Evolutionary conservation across 1,284 basidiomycete species (phyloP).

Genomic region (Sporisorium reilianum): DNA sequence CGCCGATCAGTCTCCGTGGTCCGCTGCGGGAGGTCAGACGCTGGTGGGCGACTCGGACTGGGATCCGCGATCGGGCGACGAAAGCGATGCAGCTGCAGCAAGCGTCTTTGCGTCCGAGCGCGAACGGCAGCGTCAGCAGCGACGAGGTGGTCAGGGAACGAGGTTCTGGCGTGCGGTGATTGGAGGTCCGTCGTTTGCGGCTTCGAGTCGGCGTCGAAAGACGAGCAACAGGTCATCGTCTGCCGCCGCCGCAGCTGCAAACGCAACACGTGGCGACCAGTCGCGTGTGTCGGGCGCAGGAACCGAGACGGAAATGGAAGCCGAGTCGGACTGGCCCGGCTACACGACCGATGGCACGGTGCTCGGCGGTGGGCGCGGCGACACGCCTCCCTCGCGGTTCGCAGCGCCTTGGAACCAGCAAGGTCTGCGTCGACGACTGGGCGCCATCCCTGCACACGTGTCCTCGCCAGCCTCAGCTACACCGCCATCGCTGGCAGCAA

Average conservation of each 20-base stretch:
- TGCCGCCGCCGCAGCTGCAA: background rate
- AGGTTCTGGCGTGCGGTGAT: constrained; percentile 61
- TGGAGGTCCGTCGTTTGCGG: constrained; percentile 50
- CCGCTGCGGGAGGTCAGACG: constrained; percentile 7
- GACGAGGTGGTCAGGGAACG: constrained; percentile 49
- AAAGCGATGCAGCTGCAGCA: constrained; percentile 40
- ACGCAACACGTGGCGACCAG: background rate
- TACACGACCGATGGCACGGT: constrained; percentile 40
- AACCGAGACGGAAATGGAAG: constrained; percentile 43
- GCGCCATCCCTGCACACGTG: background rate
- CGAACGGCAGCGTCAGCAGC: constrained; percentile 30
- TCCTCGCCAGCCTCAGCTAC: background rate
- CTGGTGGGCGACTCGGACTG: constrained; percentile 33
- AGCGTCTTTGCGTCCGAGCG: constrained; percentile 30
- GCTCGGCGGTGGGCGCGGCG: constrained; percentile 9
- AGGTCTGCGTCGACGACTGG: constrained; percentile 20
- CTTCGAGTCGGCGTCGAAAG: constrained; percentile 17
- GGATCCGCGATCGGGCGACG: constrained; percentile 44
- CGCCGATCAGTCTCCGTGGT: constrained; percentile 13
- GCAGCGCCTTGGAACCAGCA: background rate
- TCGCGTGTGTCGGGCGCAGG: constrained; percentile 7
- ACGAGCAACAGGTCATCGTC: constrained; percentile 4
- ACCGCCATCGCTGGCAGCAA: background rate
- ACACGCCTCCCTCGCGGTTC: constrained; percentile 6
- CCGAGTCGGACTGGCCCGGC: constrained; percentile 41